Conservation (phyloP, 2,329 filamentous ascomycete species). For the Clarireedia sp. region DNA sequence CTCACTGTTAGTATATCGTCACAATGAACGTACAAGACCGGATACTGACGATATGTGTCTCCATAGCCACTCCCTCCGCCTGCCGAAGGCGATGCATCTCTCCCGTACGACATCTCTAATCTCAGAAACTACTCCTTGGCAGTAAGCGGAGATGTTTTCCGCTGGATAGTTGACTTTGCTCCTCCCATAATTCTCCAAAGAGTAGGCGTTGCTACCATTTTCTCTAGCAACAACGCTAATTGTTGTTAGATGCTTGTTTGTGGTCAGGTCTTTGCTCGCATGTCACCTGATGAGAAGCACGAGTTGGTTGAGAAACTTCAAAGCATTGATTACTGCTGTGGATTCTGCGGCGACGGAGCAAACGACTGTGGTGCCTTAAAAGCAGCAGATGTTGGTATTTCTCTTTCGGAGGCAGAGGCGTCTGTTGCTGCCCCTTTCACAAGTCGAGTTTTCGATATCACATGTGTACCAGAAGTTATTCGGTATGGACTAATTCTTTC, state of each 20-base stretch:
- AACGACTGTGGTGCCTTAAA: constrained; percentile 97
- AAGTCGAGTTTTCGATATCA: constrained; percentile 90
- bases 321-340: constrained; percentile 87
- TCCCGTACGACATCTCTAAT: constrained; percentile 78
- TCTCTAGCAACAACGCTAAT: constrained; percentile 10
- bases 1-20: constrained; percentile 47
- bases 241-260: constrained; percentile 68
- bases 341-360: constrained; percentile 94
- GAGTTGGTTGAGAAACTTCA: constrained; percentile 96
- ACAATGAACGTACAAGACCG: constrained; percentile 32
- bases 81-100: constrained; percentile 66
- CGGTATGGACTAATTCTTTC: constrained; percentile 39
- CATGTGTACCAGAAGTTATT: constrained; percentile 89
- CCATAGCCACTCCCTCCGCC: constrained; percentile 56
- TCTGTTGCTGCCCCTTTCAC: constrained; percentile 98
- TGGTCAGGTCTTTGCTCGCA: constrained; percentile 91
- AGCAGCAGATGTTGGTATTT: constrained; percentile 95
- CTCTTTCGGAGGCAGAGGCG: constrained; percentile 91
- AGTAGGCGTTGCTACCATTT: constrained; percentile 34
- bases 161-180: constrained; percentile 91
- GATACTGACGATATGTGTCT: neutral
- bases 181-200: constrained; percentile 68
- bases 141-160: constrained; percentile 87
- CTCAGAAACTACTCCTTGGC: constrained; percentile 81
- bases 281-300: constrained; percentile 98